Percentiles rank a stretch among this genome's conserved stretches.
phyloP scores from a whole-genome alignment of 2,329 filamentous ascomycete genomes.

The Paecilomyces sp. region DNA sequence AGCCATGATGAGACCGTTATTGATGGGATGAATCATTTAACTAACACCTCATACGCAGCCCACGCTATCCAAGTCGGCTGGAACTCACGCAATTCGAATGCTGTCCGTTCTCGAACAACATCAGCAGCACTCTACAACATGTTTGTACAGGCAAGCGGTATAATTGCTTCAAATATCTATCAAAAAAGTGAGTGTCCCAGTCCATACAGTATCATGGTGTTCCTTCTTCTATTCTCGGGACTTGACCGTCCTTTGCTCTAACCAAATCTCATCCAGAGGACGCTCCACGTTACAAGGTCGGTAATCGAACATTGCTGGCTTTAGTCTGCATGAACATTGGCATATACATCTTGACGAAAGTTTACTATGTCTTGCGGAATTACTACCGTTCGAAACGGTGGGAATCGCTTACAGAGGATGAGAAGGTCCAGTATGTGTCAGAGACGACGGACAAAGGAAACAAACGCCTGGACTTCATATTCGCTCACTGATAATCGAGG shows the following conservation, averaged over 20 bases:
- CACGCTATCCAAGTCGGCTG: constrained; percentile 44
- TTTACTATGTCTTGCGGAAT: constrained; percentile 26
- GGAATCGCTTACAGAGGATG: constrained; percentile 21
- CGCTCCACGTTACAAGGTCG: constrained; percentile 42
- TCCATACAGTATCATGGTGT: background rate
- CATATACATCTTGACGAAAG: constrained; percentile 21
- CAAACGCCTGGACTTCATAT: constrained; percentile 28
- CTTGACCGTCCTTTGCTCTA: background rate
- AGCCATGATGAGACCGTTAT: background rate
- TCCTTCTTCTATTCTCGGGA: background rate
- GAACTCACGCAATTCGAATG: constrained; percentile 43
- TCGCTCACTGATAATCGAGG: constrained; percentile 19
- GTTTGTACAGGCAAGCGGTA: constrained; percentile 25
- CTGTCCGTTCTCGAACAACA: constrained; percentile 43
- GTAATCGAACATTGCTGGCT: constrained; percentile 45
- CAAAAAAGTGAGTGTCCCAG: constrained; percentile 3
- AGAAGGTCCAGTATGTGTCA: constrained; percentile 20
- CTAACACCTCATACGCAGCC: constrained; percentile 11
- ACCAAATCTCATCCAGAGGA: constrained; percentile 26
- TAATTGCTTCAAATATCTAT: constrained; percentile 31
- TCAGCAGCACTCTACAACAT: constrained; percentile 42
- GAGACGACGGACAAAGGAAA: constrained; percentile 26
- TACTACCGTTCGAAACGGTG: constrained; percentile 19
- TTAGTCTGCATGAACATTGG: constrained; percentile 39
- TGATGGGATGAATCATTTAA: background rate